Conservation (phyloP, 1,139 yeast species). For the Suhomyces bokatorum region DNA sequence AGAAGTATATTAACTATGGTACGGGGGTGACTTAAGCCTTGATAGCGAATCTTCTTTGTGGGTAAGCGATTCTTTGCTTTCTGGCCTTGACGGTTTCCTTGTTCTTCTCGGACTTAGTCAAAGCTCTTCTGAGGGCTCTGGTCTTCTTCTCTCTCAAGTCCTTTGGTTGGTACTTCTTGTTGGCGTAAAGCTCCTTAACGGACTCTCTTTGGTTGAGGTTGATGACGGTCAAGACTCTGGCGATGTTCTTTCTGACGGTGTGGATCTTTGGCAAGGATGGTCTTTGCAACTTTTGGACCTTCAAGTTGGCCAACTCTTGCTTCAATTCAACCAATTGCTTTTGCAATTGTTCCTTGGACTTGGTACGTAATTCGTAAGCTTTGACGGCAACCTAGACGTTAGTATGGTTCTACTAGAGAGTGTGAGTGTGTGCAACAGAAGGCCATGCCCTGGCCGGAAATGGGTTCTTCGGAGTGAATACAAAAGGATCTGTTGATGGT, state of each 20-base stretch:
- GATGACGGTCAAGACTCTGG: constrained; percentile 96
- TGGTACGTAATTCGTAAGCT: constrained; percentile 95
- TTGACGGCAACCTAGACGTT: constrained; percentile 77
- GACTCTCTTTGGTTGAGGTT: constrained; percentile 96
- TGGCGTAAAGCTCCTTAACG: constrained; percentile 93
- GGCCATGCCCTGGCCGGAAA: not conserved
- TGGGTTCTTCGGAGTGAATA: not conserved
- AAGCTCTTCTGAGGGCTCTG: constrained; percentile 98
- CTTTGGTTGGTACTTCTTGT: constrained; percentile 97
- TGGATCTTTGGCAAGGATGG: constrained; percentile 93
- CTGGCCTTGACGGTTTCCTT: constrained; percentile 84
- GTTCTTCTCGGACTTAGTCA: constrained; percentile 83
- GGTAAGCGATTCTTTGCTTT: constrained; percentile 94
- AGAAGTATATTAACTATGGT: constrained; percentile 14
- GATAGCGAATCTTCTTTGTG: constrained; percentile 97
- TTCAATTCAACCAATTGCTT: constrained; percentile 91
- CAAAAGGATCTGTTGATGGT: not conserved
- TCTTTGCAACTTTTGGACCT: constrained; percentile 92
- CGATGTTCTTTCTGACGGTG: constrained; percentile 97
- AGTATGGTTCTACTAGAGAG: constrained; percentile 17
- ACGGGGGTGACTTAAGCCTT: constrained; percentile 71
- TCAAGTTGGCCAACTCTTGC: constrained; percentile 94
- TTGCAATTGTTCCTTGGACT: constrained; percentile 96
- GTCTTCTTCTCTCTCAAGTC: constrained; percentile 99
- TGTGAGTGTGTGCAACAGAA: not conserved